These are phyloP conservation scores for Magnaporthiopsis incrustans DNA, from an alignment of 2,329 filamentous ascomycete genomes.

Conservation along the genomic window DNA sequence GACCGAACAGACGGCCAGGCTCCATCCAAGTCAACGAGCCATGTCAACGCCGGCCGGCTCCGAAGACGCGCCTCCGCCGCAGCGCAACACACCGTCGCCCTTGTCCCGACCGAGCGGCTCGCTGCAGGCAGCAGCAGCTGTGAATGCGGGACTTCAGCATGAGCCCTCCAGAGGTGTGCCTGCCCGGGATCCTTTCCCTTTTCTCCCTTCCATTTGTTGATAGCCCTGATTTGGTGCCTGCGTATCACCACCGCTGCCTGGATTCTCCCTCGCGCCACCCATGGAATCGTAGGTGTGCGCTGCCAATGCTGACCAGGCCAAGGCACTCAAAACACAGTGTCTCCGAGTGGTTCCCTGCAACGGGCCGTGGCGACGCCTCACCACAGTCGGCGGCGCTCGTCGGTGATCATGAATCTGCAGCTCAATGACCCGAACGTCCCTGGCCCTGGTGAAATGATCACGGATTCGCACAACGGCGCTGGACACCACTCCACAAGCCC, in stretches of 20 bases:
- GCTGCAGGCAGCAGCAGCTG: constrained; percentile 66
- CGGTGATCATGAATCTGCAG: constrained; percentile 65
- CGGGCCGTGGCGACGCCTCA: constrained; percentile 37
- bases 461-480: constrained; percentile 30
- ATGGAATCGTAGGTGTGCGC: not conserved
- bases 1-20: no score
- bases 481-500: constrained; percentile 31
- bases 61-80: constrained; percentile 8
- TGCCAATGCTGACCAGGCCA: not conserved
- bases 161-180: constrained; percentile 50
- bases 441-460: constrained; percentile 59
- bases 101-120: constrained; percentile 61
- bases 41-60: constrained; percentile 1
- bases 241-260: not conserved
- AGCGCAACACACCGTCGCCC: constrained; percentile 46
- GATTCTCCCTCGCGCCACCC: not conserved
- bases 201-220: not conserved
- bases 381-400: constrained; percentile 53
- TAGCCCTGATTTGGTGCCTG: not conserved
- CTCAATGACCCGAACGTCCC: constrained; percentile 63
- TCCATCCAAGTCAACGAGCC: not conserved
- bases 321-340: constrained; percentile 25
- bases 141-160: constrained; percentile 68
- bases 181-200: constrained; percentile 10
- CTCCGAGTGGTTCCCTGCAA: constrained; percentile 45